Evolutionary conservation across 1,284 basidiomycete species (phyloP).

Genomic region (Cutaneotrichosporon cutaneum): DNA sequence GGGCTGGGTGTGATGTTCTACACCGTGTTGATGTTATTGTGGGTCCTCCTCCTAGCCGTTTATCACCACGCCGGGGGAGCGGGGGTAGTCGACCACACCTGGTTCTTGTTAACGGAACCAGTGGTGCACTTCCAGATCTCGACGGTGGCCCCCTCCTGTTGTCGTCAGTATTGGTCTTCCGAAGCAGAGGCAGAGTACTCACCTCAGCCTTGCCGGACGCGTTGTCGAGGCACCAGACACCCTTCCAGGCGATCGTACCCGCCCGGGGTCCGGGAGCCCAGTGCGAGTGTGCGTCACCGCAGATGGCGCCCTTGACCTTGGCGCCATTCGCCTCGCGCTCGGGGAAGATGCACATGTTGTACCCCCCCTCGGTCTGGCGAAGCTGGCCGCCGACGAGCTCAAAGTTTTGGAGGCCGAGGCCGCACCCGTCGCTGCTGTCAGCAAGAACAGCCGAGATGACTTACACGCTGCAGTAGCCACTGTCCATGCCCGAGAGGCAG

Average conservation of each 20-base stretch:
- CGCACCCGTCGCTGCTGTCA: background rate
- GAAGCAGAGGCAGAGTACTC: no score
- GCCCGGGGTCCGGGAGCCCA: background rate
- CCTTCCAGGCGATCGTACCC: background rate
- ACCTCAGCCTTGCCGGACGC: background rate
- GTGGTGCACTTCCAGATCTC: background rate
- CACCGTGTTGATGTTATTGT: no score
- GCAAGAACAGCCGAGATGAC: background rate
- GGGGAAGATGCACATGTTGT: background rate
- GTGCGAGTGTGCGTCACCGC: background rate
- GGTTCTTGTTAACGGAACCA: background rate
- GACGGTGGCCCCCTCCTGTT: background rate
- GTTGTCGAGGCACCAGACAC: background rate
- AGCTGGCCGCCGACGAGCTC: background rate
- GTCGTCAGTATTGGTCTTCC: background rate
- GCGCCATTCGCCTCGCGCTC: background rate
- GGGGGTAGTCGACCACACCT: background rate
- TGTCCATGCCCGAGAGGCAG: background rate
- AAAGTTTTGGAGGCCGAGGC: conserved; percentile 1
- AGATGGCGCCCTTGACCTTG: background rate
- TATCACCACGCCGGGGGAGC: background rate
- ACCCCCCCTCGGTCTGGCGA: background rate
- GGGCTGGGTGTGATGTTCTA: no score
- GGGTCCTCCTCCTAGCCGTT: no score
- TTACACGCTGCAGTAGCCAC: background rate